Evolutionary conservation across 177 flowering plant genomes (phyloP), one percentile per base, ranked within the genome.

Genomic region (Telopea speciosissima): DNA sequence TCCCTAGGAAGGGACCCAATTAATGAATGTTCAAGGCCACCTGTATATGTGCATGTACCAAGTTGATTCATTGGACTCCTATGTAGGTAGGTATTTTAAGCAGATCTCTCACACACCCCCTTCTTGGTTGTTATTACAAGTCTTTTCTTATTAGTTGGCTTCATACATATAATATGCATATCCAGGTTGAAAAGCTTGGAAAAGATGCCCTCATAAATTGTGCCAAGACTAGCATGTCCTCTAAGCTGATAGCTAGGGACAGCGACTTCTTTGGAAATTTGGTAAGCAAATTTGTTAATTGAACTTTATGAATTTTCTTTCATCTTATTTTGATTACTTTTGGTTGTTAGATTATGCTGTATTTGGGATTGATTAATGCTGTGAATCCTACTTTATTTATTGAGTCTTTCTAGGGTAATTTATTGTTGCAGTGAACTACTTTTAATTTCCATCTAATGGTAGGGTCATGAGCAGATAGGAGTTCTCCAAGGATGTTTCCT

Each of bases 171-270:
- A 56, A 26, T 70, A 22, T 77, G 63, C 67, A 70, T 74, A 14
- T 44, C 28, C 73, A 95, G 99, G 99, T 90, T 83, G 99, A 93
- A 60, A 96, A 89, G 81, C 92, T 96, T 70, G 98, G 97, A 61
- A 96, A 88, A 79, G 92, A 90, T 75, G 87, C 90, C 42, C 87
- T 96, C 68, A 56, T 93, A 23, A 96, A 93, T 71, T 91, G 96
- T 87, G 99, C 99, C 71, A 96, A 90, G 89, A 96, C 99, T 49
- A 86, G 98, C 88, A 96, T 96, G 97, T 96, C 99, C 23, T 96
- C 99, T 44, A 93, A 93, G 83, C 72, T 96, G 82, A 86, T 93
- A 63, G 81, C 84, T n/a, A 71, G 79, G 68, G 98, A 96, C 77
- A 86, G 90, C 63, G 93, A 93, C 82, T 96, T 93, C 86, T 93